Evolutionary conservation across 2,329 filamentous ascomycete genomes (phyloP), one percentile per base, ranked within the genome.

Genomic region (Westerdykella sp.): DNA sequence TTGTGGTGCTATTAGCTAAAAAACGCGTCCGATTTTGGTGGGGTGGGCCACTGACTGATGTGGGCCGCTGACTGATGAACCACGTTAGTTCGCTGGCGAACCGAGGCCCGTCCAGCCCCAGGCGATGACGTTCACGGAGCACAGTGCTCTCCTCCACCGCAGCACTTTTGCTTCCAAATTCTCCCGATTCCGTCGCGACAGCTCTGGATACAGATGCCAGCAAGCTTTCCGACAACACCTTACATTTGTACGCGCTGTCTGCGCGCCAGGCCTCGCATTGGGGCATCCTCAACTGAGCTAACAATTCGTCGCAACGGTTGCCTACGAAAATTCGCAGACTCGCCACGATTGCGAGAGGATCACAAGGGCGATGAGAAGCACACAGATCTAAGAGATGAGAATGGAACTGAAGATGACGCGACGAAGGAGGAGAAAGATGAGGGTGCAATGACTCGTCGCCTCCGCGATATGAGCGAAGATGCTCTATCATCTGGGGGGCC

Each of bases 391-490:
- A 40, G 46, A 34, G 42, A 44, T 32, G 45, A 39, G 18, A 32
- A 35, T 2, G 32, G n/a, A 15, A 9, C 9, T 13, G 30, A 25
- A 16, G n/a, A 25, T 16, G 16, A 43, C n/a, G n/a, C 15, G 12
- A 15, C 34, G 36, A 34, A 46, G 22, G 39, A 46, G 13, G 50
- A 58, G 31, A 50, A 58, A 34, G 50, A 62, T 42, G 63, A 74
- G 45, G 77, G 79, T 5, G 78, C 79, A 15, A 76, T 83, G 73
- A 75, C 76, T 2, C 68, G 76, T 14, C 71, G 78, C 14, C 62
- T 83, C 44, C 71, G 73, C 4, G 71, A 77, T 45, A 77, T 84
- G 77, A 79, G 75, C 35, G 78, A 83, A 49, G 74, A 81, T 48
- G 71, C 71, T 13, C 64, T 83, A 22, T 69, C 77, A 37, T 71